Conservation (phyloP, 495 filamentous ascomycete genomes). For the Polyplosphaeria fusca region DNA sequence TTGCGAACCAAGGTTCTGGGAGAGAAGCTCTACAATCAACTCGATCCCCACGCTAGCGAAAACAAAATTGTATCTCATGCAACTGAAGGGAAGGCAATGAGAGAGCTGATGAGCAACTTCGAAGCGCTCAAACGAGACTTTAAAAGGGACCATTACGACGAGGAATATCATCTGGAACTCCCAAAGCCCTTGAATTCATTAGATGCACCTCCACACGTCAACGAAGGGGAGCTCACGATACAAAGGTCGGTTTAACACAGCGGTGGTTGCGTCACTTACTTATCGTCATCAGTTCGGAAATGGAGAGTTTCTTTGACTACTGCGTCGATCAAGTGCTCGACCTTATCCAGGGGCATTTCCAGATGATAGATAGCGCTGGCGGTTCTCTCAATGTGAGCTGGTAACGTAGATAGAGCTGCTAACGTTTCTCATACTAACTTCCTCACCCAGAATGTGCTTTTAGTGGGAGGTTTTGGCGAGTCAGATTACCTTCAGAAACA, state of each 20-base stretch:
- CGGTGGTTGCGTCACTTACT: too few species aligned
- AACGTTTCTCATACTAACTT: not conserved
- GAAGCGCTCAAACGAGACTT: slow-evolving; percentile 14
- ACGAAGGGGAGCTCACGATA: too few species aligned
- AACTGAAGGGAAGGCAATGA: slow-evolving; percentile 20
- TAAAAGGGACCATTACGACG: not conserved
- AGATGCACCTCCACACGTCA: too few species aligned
- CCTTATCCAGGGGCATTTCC: slow-evolving; percentile 9
- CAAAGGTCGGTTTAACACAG: too few species aligned
- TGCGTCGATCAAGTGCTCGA: slow-evolving; percentile 15
- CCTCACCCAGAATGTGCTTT: slow-evolving; percentile 23
- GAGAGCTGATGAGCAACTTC: slow-evolving; percentile 21
- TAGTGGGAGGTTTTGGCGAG: slow-evolving; percentile 27
- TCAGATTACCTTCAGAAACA: slow-evolving; percentile 20
- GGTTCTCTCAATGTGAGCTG: slow-evolving; percentile 3
- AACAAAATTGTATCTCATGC: slow-evolving; percentile 23
- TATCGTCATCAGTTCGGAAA: slow-evolving; percentile 5
- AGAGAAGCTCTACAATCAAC: slow-evolving; percentile 3
- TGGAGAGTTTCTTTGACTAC: slow-evolving; percentile 19
- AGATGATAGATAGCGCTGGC: slow-evolving; percentile 11
- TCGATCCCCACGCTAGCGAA: slow-evolving; percentile 7
- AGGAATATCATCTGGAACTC: slow-evolving; percentile 20
- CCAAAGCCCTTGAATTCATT: slow-evolving; percentile 20
- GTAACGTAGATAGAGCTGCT: not conserved
- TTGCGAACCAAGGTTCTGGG: slow-evolving; percentile 17